phyloP scores from a whole-genome alignment of 2,329 filamentous ascomycete species.

The Sclerotinia nivalis region DNA sequence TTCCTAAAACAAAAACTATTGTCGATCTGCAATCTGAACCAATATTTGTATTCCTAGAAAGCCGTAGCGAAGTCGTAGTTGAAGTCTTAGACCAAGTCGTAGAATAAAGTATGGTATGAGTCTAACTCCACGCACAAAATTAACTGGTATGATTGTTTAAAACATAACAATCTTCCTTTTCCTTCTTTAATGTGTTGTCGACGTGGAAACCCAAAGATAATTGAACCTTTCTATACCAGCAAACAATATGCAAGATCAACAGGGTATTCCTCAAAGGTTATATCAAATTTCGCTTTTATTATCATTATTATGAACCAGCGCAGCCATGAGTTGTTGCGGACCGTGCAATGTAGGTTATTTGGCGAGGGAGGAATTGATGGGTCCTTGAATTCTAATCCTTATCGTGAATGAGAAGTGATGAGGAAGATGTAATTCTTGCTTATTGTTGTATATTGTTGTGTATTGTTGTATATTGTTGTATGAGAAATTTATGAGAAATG shows the following conservation, averaged over 20 bases:
- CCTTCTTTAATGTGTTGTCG: background rate
- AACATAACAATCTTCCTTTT: background rate
- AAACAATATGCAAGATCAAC: background rate
- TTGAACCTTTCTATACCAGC: slow-evolving; percentile 11
- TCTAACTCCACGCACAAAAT: slow-evolving; percentile 4
- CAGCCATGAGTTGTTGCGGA: background rate
- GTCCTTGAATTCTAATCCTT: slow-evolving; percentile 7
- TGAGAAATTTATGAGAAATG: no score
- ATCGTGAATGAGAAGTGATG: background rate
- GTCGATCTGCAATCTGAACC: slow-evolving; percentile 16
- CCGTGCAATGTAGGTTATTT: slow-evolving; percentile 13
- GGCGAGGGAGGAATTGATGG: slow-evolving; percentile 16
- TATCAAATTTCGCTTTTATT: slow-evolving; percentile 17
- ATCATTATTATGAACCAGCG: slow-evolving; percentile 19
- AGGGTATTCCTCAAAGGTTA: background rate
- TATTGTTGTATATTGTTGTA: no score
- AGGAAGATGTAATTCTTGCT: background rate
- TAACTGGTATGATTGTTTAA: slow-evolving; percentile 1
- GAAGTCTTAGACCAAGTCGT: background rate
- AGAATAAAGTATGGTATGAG: background rate
- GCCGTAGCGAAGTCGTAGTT: background rate
- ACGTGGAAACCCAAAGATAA: slow-evolving; percentile 18
- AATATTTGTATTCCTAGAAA: slow-evolving; percentile 13
- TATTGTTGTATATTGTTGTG: background rate
- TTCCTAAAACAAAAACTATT: slow-evolving; percentile 1